phyloP scores from a whole-genome alignment of 495 filamentous ascomycete species.

The Neurospora terricola region DNA sequence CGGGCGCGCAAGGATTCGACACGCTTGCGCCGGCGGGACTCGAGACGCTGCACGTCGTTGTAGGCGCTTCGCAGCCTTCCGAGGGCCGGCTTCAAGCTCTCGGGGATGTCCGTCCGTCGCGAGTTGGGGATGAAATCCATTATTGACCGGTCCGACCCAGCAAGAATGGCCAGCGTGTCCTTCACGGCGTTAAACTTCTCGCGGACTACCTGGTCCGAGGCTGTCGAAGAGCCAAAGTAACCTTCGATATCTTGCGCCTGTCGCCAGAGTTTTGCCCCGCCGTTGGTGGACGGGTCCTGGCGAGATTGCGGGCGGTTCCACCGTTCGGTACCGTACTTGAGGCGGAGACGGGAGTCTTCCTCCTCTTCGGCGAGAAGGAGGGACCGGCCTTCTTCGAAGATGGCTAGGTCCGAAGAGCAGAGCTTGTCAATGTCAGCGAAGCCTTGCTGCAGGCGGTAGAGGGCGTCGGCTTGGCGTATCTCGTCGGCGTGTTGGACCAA shows the following conservation, averaged over 20 bases:
- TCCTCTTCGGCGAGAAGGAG: slow-evolving; percentile 68
- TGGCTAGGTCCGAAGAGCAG: slow-evolving; percentile 59
- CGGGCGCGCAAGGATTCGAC: slow-evolving; percentile 68
- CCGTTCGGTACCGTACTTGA: slow-evolving; percentile 78
- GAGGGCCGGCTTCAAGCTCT: slow-evolving; percentile 69
- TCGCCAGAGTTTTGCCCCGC: slow-evolving; percentile 64
- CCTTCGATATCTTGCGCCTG: slow-evolving; percentile 72
- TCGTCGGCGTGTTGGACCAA: slow-evolving; percentile 88
- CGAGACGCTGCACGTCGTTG: slow-evolving; percentile 73
- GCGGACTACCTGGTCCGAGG: slow-evolving; percentile 71
- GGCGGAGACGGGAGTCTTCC: slow-evolving; percentile 65
- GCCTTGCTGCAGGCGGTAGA: slow-evolving; percentile 60
- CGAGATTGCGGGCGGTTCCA: slow-evolving; percentile 65
- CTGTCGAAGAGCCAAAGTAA: slow-evolving; percentile 76
- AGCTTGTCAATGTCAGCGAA: slow-evolving; percentile 82
- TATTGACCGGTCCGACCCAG: slow-evolving; percentile 65
- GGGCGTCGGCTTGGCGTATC: slow-evolving; percentile 82
- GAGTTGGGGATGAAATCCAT: slow-evolving; percentile 86
- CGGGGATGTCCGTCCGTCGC: slow-evolving; percentile 63
- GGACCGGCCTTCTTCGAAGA: slow-evolving; percentile 74
- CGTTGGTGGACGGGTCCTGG: slow-evolving; percentile 36
- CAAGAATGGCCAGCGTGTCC: slow-evolving; percentile 60
- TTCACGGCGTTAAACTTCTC: slow-evolving; percentile 71
- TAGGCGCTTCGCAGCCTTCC: slow-evolving; percentile 62
- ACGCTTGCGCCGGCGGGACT: slow-evolving; percentile 64